A percentile compares a stretch with the other conserved stretches of the same genome.
Conservation (phyloP, 176 grass and related monocot species). For the Carex pumila region DNA sequence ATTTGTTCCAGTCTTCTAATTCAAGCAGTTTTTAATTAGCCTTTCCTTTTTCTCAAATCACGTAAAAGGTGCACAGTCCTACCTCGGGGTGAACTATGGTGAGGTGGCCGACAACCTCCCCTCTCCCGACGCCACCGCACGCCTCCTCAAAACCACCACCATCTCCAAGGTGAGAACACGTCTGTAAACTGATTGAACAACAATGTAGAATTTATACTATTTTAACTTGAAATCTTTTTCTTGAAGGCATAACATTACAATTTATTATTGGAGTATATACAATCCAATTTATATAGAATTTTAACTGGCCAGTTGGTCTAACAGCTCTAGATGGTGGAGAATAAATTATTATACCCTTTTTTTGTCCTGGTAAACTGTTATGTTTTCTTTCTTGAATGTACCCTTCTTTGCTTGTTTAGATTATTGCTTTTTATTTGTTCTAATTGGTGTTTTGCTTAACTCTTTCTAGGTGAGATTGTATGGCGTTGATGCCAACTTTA, state of each 20-base stretch:
- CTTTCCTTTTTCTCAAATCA: background rate
- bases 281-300: background rate
- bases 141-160: conserved; percentile 61
- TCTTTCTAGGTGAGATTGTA: conserved; percentile 46
- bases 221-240: background rate
- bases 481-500: conserved; percentile 55
- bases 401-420: background rate
- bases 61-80: conserved; percentile 40
- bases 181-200: background rate
- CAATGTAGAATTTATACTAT: background rate
- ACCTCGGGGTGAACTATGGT: conserved; percentile 91
- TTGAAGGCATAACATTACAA: background rate
- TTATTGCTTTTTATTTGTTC: background rate
- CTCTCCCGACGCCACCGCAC: conserved; percentile 44
- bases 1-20: conserved; percentile 15
- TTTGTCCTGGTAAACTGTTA: background rate
- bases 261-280: background rate
- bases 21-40: background rate
- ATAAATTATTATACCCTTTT: background rate
- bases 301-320: background rate
- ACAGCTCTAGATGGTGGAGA: background rate
- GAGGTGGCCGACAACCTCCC: conserved; percentile 97
- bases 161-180: conserved; percentile 65
- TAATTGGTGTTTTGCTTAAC: background rate
- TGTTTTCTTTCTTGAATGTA: background rate